Conservation (phyloP, 2,329 filamentous ascomycete genomes). For the Pseudogymnoascus destructans region DNA sequence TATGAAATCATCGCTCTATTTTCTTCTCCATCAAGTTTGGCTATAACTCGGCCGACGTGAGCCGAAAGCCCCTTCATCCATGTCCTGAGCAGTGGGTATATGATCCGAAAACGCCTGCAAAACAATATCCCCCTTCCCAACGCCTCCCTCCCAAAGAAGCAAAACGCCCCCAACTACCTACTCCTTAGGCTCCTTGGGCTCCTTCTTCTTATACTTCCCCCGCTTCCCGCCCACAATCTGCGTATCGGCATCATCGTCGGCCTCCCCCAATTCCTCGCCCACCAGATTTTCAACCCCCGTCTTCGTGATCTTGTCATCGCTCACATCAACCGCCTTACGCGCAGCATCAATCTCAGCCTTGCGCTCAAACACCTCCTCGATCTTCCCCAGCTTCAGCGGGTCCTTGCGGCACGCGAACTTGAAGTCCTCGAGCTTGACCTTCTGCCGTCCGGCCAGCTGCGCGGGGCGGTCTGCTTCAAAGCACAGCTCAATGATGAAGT, state of each 20-base stretch:
- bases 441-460: conserved; percentile 76
- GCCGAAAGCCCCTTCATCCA: neutral
- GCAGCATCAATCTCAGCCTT: conserved; percentile 76
- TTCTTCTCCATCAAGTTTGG: neutral
- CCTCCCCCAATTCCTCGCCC: conserved; percentile 36
- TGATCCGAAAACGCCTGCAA: conserved; percentile 3
- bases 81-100: conserved; percentile 1
- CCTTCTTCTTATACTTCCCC: conserved; percentile 2
- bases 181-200: conserved; percentile 8
- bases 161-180: neutral
- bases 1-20: neutral
- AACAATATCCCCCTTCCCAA: neutral
- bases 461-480: conserved; percentile 80
- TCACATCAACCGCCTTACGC: conserved; percentile 59
- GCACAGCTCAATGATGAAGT: conserved; percentile 89
- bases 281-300: conserved; percentile 31
- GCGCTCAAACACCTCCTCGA: conserved; percentile 80
- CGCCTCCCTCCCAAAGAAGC: neutral
- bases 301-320: conserved; percentile 49
- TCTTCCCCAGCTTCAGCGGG: conserved; percentile 71
- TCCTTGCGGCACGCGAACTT: conserved; percentile 86
- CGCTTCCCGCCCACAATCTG: conserved; percentile 16
- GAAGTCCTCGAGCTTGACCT: conserved; percentile 97
- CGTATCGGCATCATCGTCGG: conserved; percentile 35
- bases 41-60: neutral